Base-by-base conservation (phyloP, 768 basidiomycete species). In the Termitomyces sp. region DNA sequence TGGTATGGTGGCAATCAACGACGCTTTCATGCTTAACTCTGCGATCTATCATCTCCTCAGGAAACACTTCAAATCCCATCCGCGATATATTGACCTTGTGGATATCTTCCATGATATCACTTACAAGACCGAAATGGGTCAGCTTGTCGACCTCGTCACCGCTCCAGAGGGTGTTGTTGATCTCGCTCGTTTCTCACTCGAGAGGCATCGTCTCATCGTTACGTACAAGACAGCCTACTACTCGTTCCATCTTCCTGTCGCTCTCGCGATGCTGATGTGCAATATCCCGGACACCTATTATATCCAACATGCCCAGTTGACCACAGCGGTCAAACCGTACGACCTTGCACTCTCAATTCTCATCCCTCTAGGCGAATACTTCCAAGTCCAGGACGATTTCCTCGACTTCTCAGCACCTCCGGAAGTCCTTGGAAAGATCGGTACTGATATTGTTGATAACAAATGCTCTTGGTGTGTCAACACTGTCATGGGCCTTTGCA, bases 381-480 rank as follows among this genome's bases (percentile, higher is more conserved):
- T 98, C 86, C 96, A 99, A 75, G 82, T 96, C 60, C 96, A 99
- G 74, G 96, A 98, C 70, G 96, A 98, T 75, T 98, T 88, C 75
- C 84, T 98, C 67, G 97, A 99, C 73, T 97, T 85, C 70, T 87
- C 90, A 20, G 94, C 88, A 5, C 83, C 91, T 8, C 93, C 94
- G 0, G 94, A 95, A 74, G 82, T 89, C 66, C 89, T 98, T 54
- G 96, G 96, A 50, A 98, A 99, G 77, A 86, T 99, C 60, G 97
- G 96, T 23, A 98, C 96, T 16, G 97, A 98, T 72, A 99, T 99
- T 68, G 72, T 98, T 59, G 96, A 99, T 75, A 98, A 98, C 85
- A 99, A 99, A 77, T 98, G 96, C 74, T 90, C 89, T 18, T 99
- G 96, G 97, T 88, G 88, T 66, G 81, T 98, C 72, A 98, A 97